A percentile compares a stretch with the other conserved stretches of the same genome.
These are phyloP conservation scores for Viola pubescens DNA, from an alignment of 441 rosid species.

Conservation along the genomic window DNA sequence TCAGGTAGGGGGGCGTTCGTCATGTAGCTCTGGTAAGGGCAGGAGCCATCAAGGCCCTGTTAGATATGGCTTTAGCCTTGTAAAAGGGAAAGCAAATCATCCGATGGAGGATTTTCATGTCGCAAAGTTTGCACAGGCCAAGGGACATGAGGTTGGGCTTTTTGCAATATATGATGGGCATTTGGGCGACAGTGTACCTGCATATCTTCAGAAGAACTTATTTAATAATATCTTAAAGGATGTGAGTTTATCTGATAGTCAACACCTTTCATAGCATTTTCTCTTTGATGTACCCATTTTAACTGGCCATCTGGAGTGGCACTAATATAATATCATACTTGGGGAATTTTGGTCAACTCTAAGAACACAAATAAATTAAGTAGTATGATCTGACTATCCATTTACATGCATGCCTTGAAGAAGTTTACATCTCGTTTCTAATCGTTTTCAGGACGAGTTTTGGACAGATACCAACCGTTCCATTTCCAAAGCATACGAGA, in stretches of 20 bases:
- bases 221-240: constrained; percentile 57
- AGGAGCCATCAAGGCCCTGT: constrained; percentile 19
- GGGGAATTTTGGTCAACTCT: no score
- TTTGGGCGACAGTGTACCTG: constrained; percentile 65
- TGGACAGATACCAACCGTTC: constrained; percentile 44
- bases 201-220: constrained; percentile 52
- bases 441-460: constrained; percentile 40
- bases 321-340: no score
- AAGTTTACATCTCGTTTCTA: not conserved
- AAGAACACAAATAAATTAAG: no score
- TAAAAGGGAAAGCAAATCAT: constrained; percentile 68
- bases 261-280: no score
- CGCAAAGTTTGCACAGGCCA: constrained; percentile 41
- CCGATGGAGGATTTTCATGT: constrained; percentile 70
- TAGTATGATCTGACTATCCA: no score
- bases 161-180: constrained; percentile 80
- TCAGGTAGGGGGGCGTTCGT: constrained; percentile 1
- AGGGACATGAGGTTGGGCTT: constrained; percentile 49
- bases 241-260: constrained; percentile 26
- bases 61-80: constrained; percentile 51
- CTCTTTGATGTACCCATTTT: no score
- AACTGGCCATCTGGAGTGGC: no score
- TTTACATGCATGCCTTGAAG: no score
- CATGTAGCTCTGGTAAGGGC: constrained; percentile 3
- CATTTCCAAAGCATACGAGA: constrained; percentile 51